Evolutionary conservation across 495 filamentous ascomycete species (phyloP).

Genomic region (Chaetomium fimeti): DNA sequence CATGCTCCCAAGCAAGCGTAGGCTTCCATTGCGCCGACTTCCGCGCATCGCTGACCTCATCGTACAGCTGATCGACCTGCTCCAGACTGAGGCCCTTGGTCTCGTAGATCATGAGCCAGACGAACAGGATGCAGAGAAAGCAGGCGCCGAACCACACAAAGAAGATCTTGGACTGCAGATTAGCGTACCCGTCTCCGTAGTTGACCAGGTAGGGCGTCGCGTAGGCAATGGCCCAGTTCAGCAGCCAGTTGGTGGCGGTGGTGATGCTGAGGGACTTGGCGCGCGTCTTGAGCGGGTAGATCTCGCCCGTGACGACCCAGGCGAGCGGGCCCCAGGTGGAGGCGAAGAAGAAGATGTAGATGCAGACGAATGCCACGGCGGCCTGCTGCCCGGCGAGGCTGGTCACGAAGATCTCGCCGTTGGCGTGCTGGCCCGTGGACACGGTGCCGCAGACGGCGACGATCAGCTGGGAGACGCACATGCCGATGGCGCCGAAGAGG

Average conservation of each 20-base stretch:
- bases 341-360: constrained; percentile 79
- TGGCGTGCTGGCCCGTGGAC: constrained; percentile 47
- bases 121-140: constrained; percentile 68
- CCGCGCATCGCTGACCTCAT: constrained; percentile 37
- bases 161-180: constrained; percentile 73
- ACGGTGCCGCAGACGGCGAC: constrained; percentile 66
- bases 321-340: constrained; percentile 73
- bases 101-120: constrained; percentile 77
- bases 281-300: constrained; percentile 70
- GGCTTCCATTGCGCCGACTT: background rate
- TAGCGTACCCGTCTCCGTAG: constrained; percentile 63
- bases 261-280: constrained; percentile 72
- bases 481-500: constrained; percentile 68
- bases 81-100: constrained; percentile 83
- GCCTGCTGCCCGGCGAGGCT: constrained; percentile 60
- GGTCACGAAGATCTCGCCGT: constrained; percentile 42
- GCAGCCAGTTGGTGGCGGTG: constrained; percentile 70
- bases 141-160: constrained; percentile 79
- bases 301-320: constrained; percentile 69
- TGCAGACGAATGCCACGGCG: constrained; percentile 69
- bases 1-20: background rate
- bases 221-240: constrained; percentile 77
- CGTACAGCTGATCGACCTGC: constrained; percentile 78
- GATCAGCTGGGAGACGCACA: constrained; percentile 65
- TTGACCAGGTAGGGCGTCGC: constrained; percentile 76